Percentiles rank a stretch among this genome's conserved stretches.
Conservation (phyloP, 352 stramenopile genomes). For the Phytophthora uliginosa region DNA sequence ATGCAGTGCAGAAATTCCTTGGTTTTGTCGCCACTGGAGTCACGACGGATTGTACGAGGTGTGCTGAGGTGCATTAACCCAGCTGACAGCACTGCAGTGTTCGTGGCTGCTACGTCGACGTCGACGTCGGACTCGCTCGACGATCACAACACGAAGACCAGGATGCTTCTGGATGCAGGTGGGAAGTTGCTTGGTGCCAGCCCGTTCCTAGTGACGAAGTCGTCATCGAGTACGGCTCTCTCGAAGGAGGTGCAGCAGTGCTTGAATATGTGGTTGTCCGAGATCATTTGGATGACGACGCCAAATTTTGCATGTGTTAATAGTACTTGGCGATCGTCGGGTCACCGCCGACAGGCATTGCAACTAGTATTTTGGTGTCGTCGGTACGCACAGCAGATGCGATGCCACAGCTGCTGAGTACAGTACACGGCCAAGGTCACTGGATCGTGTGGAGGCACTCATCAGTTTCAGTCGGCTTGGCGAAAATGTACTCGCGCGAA, state of each 20-base stretch:
- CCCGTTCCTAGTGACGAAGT: not conserved
- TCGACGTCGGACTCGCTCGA: conserved; percentile 9
- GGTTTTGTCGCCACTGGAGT: not conserved
- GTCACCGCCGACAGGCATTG: no score
- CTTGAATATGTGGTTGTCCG: conserved; percentile 12
- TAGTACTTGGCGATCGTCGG: no score
- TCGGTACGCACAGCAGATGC: no score
- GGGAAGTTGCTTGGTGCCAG: conserved; percentile 8
- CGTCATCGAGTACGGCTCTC: not conserved
- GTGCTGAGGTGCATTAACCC: no score
- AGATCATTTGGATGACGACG: not conserved
- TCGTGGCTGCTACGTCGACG: conserved; percentile 13
- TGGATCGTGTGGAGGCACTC: no score
- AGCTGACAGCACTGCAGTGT: conserved; percentile 11
- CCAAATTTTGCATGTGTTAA: no score
- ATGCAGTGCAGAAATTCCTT: conserved; percentile 24
- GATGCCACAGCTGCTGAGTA: no score
- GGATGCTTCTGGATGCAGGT: conserved; percentile 8
- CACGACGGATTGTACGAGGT: not conserved
- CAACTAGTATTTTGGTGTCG: no score
- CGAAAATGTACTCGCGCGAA: no score
- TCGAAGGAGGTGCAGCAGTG: conserved; percentile 7
- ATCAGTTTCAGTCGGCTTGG: no score
- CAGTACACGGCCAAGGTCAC: no score
- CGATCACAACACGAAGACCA: conserved; percentile 17